These are phyloP conservation scores for Penicillium fuscoglaucum DNA, from an alignment of 2,329 filamentous ascomycete species.

Conservation along the genomic window DNA sequence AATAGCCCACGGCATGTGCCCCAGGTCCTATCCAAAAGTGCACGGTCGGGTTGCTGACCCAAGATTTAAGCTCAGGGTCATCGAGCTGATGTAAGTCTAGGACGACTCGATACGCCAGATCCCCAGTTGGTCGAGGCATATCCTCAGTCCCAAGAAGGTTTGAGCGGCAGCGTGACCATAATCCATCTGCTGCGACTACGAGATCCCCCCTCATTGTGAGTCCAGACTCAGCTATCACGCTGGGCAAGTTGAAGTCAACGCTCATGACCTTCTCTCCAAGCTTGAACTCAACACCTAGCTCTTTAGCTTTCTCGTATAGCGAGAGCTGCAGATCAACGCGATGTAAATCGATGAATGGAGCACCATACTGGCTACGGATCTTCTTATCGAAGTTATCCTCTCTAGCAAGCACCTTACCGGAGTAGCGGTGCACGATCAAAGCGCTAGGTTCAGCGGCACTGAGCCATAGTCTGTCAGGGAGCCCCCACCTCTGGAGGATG, in stretches of 20 bases:
- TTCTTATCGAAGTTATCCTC: not conserved
- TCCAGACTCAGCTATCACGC: not conserved
- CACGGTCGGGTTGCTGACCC: slow-evolving; percentile 27
- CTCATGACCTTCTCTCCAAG: not conserved
- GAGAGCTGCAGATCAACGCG: not conserved
- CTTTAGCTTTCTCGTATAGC: not conserved
- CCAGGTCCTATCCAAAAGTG: slow-evolving; percentile 66
- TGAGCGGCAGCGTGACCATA: not conserved
- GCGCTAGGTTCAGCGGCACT: not conserved
- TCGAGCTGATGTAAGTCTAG: not conserved
- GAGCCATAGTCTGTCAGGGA: not conserved
- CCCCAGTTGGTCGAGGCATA: not conserved
- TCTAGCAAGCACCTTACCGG: not conserved
- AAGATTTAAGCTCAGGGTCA: not conserved
- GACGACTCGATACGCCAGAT: not conserved
- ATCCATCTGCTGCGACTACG: not conserved
- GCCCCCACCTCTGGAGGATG: not conserved
- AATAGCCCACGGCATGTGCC: slow-evolving; percentile 63
- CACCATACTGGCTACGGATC: not conserved
- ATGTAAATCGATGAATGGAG: not conserved
- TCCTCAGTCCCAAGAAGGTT: not conserved
- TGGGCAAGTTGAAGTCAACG: not conserved
- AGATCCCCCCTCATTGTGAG: not conserved
- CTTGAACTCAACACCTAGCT: not conserved
- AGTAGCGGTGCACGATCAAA: not conserved